These are phyloP conservation scores for Amanita muscaria DNA, from an alignment of 768 basidiomycete species.

Conservation along the genomic window DNA sequence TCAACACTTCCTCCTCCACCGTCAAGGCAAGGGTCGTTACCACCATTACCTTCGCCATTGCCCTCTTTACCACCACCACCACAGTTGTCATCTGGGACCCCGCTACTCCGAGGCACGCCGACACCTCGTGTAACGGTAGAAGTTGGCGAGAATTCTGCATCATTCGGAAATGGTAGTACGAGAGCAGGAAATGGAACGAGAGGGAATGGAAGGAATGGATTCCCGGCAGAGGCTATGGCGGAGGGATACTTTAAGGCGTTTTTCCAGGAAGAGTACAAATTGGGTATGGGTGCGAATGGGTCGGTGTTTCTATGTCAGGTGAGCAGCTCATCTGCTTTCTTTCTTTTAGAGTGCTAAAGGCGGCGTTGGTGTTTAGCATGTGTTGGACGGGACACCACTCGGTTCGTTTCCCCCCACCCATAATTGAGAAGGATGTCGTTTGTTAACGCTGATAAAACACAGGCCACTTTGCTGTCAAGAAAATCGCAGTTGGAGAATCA, in stretches of 20 bases:
- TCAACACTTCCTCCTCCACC: too few relatives aligned
- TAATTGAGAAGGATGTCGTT: not conserved
- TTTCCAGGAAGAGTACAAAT: constrained; percentile 80
- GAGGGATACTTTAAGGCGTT: constrained; percentile 91
- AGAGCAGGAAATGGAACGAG: too few relatives aligned
- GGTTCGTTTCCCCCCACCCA: constrained; percentile 32
- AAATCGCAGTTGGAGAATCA: constrained; percentile 90
- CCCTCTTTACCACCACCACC: too few relatives aligned
- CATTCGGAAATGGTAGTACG: too few relatives aligned
- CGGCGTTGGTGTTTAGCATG: constrained; percentile 41
- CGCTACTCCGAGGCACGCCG: too few relatives aligned
- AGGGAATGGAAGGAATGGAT: constrained; percentile 27
- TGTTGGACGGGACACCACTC: constrained; percentile 79
- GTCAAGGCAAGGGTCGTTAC: too few relatives aligned
- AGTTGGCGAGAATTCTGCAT: too few relatives aligned
- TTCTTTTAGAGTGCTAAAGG: not conserved
- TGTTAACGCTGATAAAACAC: too few relatives aligned
- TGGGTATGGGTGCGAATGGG: constrained; percentile 95
- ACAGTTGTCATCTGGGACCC: too few relatives aligned
- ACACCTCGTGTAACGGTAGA: too few relatives aligned
- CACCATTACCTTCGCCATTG: too few relatives aligned
- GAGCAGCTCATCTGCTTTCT: constrained; percentile 11
- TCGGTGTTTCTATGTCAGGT: constrained; percentile 86
- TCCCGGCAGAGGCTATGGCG: constrained; percentile 69
- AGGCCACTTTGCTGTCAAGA: constrained; percentile 93